phyloP scores from a whole-genome alignment of 345 rosid species.

The Eucalyptus viminalis region DNA sequence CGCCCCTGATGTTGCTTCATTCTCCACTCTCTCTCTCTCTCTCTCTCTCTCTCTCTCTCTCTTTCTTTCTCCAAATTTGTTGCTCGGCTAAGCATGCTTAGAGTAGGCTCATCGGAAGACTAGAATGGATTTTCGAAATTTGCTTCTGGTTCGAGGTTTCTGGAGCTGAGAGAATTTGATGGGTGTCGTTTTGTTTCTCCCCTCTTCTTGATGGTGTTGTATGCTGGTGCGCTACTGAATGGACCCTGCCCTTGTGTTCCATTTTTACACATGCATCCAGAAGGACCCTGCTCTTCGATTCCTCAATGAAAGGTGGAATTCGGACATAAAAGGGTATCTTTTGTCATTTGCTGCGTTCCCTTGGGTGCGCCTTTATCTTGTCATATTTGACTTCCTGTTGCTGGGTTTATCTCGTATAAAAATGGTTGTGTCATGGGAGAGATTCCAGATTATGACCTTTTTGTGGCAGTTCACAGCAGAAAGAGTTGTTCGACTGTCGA shows the following conservation, averaged over 20 bases:
- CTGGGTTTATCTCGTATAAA: background rate
- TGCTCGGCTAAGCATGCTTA: background rate
- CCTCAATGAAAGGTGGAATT: background rate
- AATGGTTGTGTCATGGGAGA: background rate
- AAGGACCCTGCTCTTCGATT: background rate
- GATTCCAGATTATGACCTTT: background rate
- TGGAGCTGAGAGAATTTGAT: background rate
- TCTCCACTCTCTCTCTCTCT: background rate
- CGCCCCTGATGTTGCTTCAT: background rate
- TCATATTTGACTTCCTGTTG: background rate
- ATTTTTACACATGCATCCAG: background rate
- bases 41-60: background rate
- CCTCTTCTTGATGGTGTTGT: background rate
- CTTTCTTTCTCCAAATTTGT: background rate
- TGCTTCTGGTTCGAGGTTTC: background rate
- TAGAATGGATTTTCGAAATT: background rate
- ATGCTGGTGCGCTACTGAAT: background rate
- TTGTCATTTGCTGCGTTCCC: background rate
- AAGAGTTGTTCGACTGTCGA: background rate
- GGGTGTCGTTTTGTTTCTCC: background rate
- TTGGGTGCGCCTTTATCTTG: background rate
- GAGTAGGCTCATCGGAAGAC: background rate
- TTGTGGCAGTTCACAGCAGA: background rate
- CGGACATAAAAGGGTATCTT: fast-evolving
- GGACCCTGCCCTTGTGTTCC: background rate